Evolutionary conservation across 2,329 filamentous ascomycete genomes (phyloP).

Genomic region (Aspergillus floridensis): DNA sequence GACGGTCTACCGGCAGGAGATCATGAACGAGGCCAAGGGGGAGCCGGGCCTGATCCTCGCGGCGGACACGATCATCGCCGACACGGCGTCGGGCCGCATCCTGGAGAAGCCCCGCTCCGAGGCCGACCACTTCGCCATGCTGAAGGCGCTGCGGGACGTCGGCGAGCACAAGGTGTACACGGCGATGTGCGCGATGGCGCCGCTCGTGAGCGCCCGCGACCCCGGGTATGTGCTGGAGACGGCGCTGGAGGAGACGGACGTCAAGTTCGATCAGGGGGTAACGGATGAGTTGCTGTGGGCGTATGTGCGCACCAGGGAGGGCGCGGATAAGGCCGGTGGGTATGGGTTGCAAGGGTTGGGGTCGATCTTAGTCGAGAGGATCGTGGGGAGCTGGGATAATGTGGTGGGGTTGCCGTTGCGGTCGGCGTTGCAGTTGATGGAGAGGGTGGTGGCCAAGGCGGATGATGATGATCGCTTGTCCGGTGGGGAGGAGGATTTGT

Average conservation of each 20-base stretch:
- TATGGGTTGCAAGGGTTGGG: conserved; percentile 92
- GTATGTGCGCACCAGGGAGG: conserved; percentile 72
- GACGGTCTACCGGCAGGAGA: conserved; percentile 63
- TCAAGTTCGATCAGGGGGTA: conserved; percentile 74
- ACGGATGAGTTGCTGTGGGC: conserved; percentile 79
- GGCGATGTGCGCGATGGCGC: conserved; percentile 77
- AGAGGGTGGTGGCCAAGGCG: conserved; percentile 79
- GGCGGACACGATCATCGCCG: conserved; percentile 85
- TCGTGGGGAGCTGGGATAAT: conserved; percentile 90
- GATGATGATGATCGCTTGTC: conserved; percentile 59
- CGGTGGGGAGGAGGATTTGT: conserved; percentile 5
- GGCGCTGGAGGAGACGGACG: conserved; percentile 84
- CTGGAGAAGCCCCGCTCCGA: conserved; percentile 87
- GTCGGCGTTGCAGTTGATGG: conserved; percentile 74
- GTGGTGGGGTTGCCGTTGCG: conserved; percentile 87
- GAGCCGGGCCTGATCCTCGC: conserved; percentile 85
- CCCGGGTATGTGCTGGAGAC: conserved; percentile 83
- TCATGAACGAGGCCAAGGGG: conserved; percentile 54
- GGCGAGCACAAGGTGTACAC: conserved; percentile 80
- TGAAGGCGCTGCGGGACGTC: conserved; percentile 76
- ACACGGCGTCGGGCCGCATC: conserved; percentile 67
- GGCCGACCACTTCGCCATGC: conserved; percentile 77
- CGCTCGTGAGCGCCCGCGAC: conserved; percentile 72
- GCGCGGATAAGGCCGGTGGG: conserved; percentile 91
- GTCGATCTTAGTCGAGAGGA: conserved; percentile 79